Percentiles rank a stretch among this genome's conserved stretches.
Conservation (phyloP, 192 early-diverging fungal genomes). For the Podila epicladia region DNA sequence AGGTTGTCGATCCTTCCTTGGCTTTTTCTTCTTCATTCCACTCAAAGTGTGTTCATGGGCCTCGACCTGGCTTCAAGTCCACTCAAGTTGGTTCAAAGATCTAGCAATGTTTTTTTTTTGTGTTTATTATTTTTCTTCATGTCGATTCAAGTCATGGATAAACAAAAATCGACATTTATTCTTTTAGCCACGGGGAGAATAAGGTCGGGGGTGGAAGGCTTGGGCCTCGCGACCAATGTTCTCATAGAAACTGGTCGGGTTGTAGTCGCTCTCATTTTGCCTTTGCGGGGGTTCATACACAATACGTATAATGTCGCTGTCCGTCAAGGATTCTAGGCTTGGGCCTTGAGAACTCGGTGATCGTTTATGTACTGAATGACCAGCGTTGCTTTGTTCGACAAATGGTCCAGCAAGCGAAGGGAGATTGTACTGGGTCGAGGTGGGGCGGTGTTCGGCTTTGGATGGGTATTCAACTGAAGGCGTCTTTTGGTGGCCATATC, state of each 20-base stretch:
- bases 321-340: background rate
- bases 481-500: background rate
- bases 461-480: background rate
- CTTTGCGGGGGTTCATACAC: slow-evolving; percentile 7
- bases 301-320: slow-evolving; percentile 22
- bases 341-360: background rate
- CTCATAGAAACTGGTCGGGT: slow-evolving; percentile 3
- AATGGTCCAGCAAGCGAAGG: background rate
- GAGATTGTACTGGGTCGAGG: background rate
- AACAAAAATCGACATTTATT: background rate
- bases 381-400: too few relatives aligned
- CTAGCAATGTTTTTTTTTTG: too few relatives aligned
- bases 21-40: too few relatives aligned
- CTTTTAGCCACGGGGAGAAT: background rate
- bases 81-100: too few relatives aligned
- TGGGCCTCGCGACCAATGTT: background rate
- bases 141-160: too few relatives aligned
- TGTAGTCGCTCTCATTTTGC: background rate
- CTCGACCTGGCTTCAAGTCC: too few relatives aligned
- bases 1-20: too few relatives aligned
- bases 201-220: background rate
- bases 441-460: background rate
- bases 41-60: too few relatives aligned
- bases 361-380: background rate
- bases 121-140: too few relatives aligned